A percentile compares a stretch with the other conserved stretches of the same genome.
phyloP scores from a whole-genome alignment of 495 filamentous ascomycete genomes.

The Aspergillus biplanus region DNA sequence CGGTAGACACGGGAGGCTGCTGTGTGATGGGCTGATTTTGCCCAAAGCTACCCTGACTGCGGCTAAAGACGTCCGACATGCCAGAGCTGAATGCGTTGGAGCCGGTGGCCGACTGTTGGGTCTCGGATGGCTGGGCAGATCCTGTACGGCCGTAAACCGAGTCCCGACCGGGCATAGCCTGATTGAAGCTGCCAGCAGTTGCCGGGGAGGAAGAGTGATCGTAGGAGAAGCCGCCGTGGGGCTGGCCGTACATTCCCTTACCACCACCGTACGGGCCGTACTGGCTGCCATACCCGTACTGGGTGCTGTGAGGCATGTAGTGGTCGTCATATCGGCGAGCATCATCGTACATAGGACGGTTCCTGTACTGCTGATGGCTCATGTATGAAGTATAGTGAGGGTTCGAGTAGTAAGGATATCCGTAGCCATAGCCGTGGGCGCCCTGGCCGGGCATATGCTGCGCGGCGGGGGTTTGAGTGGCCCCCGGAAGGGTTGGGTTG shows the following conservation, averaged over 20 bases:
- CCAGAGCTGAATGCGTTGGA: slow-evolving; percentile 66
- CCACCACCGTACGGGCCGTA: slow-evolving; percentile 69
- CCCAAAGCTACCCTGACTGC: slow-evolving; percentile 67
- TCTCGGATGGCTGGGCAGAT: slow-evolving; percentile 72
- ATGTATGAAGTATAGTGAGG: slow-evolving; percentile 82
- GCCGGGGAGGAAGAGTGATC: slow-evolving; percentile 80
- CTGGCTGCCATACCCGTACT: slow-evolving; percentile 73
- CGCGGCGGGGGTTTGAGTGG: slow-evolving; percentile 63
- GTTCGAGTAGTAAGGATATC: slow-evolving; percentile 78
- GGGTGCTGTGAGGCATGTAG: slow-evolving; percentile 57
- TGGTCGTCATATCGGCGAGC: slow-evolving; percentile 58
- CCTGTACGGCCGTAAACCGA: slow-evolving; percentile 78
- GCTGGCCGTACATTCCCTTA: slow-evolving; percentile 82
- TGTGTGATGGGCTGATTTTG: slow-evolving; percentile 70
- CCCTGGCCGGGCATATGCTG: slow-evolving; percentile 65
- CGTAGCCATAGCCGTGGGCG: slow-evolving; percentile 64
- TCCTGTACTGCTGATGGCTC: slow-evolving; percentile 62
- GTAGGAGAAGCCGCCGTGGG: slow-evolving; percentile 75
- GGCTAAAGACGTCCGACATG: slow-evolving; percentile 79
- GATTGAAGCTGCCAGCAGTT: slow-evolving; percentile 69
- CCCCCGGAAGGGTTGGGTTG: slow-evolving; percentile 73
- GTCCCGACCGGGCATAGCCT: slow-evolving; percentile 66
- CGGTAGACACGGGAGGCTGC: slow-evolving; percentile 60
- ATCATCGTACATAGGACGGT: slow-evolving; percentile 60
- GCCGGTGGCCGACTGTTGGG: slow-evolving; percentile 61